Base-by-base conservation (phyloP, 352 stramenopile species). In the Thalassiosira sp. region DNA sequence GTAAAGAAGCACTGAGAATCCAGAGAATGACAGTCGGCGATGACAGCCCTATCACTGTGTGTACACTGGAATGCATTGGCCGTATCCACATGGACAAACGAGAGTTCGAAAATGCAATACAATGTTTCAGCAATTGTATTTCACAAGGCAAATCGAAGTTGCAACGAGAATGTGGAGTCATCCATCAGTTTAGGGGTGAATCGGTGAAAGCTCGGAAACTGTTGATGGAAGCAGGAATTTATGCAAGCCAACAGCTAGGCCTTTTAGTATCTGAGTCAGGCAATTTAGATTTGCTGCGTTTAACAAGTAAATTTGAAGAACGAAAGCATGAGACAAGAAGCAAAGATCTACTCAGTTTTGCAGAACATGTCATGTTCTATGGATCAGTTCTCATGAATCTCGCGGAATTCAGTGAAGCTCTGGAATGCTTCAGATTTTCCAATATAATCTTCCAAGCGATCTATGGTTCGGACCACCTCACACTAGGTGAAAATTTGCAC, bases 1-100 rank as follows among this genome's bases (percentile, higher is more conserved):
- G 59, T 43, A 83, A 85, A 56, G 77, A 88, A 53, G 81, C 81
- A 65, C 37, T 88, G n/a, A 71, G 49, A 72, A 79, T 84, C n/a
- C 76, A 85, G 22, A 74, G 62, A 59, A 64, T 78, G 46, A 71
- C 65, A 53, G 52, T 85, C 51, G 81, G 81, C 3, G 76, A 85
- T 31, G 65, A 76, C 15, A 79, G 66, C 31, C 66, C 73, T 15
- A 79, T 85, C 3, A 85, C 70, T 25, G 40, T 60, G 45, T 76
- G 57, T 22, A 88, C 76, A 62, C 33, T 85, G 22, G 72, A 85
- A 74, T 83, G 72, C 59, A 75, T 84, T 59, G 81, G 76, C 8
- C 58, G 54, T 24, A 78, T 88, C 18, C 72, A 88, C 67, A 82
- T 73, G 54, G 69, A 80, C 31, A 83, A 82, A 62, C 54, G 74